Evolutionary conservation across 2,329 filamentous ascomycete genomes (phyloP).

Genomic region (Tolypocladium guangdongense): DNA sequence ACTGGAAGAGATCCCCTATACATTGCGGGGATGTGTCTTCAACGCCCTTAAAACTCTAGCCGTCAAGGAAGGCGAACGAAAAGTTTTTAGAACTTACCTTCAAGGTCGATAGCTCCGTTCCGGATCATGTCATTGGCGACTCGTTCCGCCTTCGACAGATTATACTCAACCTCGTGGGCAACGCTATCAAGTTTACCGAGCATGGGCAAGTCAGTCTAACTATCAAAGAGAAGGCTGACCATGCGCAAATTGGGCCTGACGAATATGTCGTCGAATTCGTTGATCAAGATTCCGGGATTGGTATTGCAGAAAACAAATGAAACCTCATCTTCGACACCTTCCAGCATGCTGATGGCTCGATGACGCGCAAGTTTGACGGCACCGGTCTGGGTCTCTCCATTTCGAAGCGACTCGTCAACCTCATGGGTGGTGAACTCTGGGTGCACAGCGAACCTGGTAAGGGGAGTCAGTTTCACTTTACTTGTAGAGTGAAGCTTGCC

Average conservation of each 20-base stretch:
- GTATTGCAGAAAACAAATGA: slow-evolving; percentile 88
- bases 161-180: slow-evolving; percentile 92
- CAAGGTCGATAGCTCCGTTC: slow-evolving; percentile 84
- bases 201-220: slow-evolving; percentile 90
- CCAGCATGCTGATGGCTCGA: slow-evolving; percentile 95
- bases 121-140: slow-evolving; percentile 91
- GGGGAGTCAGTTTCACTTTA: slow-evolving; percentile 94
- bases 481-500: slow-evolving; percentile 78
- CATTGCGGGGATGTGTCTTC: slow-evolving; percentile 86
- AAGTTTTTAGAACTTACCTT: slow-evolving; percentile 89
- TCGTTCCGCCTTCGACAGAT: slow-evolving; percentile 95
- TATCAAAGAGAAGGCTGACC: slow-evolving; percentile 58
- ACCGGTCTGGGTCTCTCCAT: slow-evolving; percentile 91
- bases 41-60: slow-evolving; percentile 93
- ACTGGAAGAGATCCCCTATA: slow-evolving; percentile 96
- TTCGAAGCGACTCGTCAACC: slow-evolving; percentile 84
- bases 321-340: slow-evolving; percentile 98
- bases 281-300: slow-evolving; percentile 92
- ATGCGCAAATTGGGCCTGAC: slow-evolving; percentile 51
- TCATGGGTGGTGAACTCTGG: slow-evolving; percentile 96
- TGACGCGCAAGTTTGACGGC: slow-evolving; percentile 90
- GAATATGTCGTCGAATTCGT: slow-evolving; percentile 94
- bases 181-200: slow-evolving; percentile 98
- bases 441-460: slow-evolving; percentile 85
- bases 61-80: slow-evolving; percentile 96